phyloP scores from a whole-genome alignment of 257 asterid genomes.

The Nicotiana benthamiana region DNA sequence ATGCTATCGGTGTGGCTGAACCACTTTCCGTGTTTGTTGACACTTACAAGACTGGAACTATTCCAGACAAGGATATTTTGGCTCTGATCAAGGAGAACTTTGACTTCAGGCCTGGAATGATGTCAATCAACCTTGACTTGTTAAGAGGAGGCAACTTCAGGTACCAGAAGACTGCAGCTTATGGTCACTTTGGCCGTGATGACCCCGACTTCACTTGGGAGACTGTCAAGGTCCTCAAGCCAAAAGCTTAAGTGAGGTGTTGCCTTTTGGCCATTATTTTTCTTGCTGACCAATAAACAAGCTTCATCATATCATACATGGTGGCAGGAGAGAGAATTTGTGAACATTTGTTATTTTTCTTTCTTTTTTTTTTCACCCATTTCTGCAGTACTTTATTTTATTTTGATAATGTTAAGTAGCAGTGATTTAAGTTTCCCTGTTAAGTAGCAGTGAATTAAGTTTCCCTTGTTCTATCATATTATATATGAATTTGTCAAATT shows the following conservation, averaged over 20 bases:
- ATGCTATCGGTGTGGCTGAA: constrained; percentile 86
- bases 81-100: constrained; percentile 68
- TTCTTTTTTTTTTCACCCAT: constrained; percentile 2
- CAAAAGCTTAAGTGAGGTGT: constrained; percentile 54
- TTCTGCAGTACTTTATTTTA: background rate
- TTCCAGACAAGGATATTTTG: constrained; percentile 73
- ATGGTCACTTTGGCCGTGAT: constrained; percentile 88
- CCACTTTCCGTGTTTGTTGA: constrained; percentile 86
- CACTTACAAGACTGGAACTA: constrained; percentile 72
- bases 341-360: constrained; percentile 10
- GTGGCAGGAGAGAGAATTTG: constrained; percentile 1
- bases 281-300: constrained; percentile 24
- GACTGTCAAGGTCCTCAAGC: constrained; percentile 74
- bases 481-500: background rate
- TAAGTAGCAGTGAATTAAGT: background rate
- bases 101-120: constrained; percentile 94
- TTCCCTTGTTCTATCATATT: background rate
- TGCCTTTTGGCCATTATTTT: constrained; percentile 4
- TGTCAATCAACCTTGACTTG: constrained; percentile 77
- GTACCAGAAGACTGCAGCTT: constrained; percentile 91
- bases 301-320: background rate
- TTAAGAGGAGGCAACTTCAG: constrained; percentile 73
- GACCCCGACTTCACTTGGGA: constrained; percentile 89
- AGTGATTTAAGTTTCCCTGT: background rate
- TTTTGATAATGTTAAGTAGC: background rate